These are phyloP conservation scores for Dactylis glomerata DNA, from an alignment of 176 grass and related monocot species.

Conservation along the genomic window DNA sequence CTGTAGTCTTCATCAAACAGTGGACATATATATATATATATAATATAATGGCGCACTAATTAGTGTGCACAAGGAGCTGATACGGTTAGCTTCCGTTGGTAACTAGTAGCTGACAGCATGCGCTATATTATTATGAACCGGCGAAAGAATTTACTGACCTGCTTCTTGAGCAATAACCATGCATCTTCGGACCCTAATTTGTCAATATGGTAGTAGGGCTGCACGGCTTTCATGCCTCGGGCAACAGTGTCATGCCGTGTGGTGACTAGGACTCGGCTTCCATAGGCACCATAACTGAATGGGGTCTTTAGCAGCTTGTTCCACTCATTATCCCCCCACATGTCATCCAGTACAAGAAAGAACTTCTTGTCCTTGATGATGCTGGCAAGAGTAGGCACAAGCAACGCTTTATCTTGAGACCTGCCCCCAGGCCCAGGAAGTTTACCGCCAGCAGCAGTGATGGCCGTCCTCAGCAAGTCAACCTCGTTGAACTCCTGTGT, in stretches of 20 bases:
- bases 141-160: neutral
- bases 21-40: no score
- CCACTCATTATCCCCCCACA: neutral
- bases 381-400: neutral
- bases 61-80: no score
- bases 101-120: no score
- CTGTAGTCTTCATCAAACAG: no score
- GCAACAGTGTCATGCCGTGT: neutral
- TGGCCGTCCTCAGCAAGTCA: neutral
- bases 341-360: neutral
- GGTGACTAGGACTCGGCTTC: neutral
- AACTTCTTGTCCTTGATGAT: neutral
- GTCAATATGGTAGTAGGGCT: neutral
- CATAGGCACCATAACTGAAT: neutral
- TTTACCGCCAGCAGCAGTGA: neutral
- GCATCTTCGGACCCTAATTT: neutral
- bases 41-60: no score
- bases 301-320: neutral
- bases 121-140: no score
- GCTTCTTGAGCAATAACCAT: neutral
- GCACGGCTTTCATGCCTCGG: neutral
- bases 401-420: neutral
- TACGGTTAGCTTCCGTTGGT: no score
- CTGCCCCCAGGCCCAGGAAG: neutral
- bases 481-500: neutral